Evolutionary conservation across 441 rosid species (phyloP), one percentile per base, ranked within the genome.

Genomic region (Flueggea neowawraea): DNA sequence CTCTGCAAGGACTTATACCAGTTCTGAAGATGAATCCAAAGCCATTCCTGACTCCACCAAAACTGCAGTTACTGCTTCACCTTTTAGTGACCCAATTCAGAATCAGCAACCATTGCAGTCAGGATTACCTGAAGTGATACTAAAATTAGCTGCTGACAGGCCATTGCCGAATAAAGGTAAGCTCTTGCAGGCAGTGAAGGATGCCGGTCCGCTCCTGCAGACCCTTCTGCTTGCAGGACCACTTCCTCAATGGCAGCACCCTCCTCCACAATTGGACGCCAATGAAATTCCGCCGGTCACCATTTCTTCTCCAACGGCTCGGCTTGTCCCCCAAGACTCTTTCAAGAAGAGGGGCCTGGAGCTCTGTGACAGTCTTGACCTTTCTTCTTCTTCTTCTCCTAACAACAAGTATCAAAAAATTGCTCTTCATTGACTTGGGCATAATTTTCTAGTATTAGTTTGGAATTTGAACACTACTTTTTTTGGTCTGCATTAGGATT

Each of bases 221-320:
- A 93, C 94, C 54, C 89, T 93, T 61, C 79, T 93, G 44, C 62
- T 88, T 43, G 98, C 97, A 3, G 98, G 98, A 51, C 91, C 86
- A 36, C 85, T 93, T 58, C 98, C 98, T 61, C 90, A 86, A 66
- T 93, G 98, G 98, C 88, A 85, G 63, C 90, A 90, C 75, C 93
- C 93, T 0, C 93, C 93, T 10, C 93, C 93, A 4, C 81, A 73
- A 52, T 70, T 87, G 1, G 67, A 86, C 58, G 80, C 89, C 65
- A 77, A 86, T 53, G 91, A 89, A 43, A 92, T 92, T 57, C 96
- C 96, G 62, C 96, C 89, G 0, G 86, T 84, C 47, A 75, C 84
- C 70, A 82, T 89, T 65, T 79, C 85, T 55, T 71, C 84, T 33
- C 68, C 84, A 2, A 33, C 59, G 22, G 70, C 65, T 11, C 70